Evolutionary conservation across 2,329 filamentous ascomycete species (phyloP).

Genomic region (Ascochyta koolunga): DNA sequence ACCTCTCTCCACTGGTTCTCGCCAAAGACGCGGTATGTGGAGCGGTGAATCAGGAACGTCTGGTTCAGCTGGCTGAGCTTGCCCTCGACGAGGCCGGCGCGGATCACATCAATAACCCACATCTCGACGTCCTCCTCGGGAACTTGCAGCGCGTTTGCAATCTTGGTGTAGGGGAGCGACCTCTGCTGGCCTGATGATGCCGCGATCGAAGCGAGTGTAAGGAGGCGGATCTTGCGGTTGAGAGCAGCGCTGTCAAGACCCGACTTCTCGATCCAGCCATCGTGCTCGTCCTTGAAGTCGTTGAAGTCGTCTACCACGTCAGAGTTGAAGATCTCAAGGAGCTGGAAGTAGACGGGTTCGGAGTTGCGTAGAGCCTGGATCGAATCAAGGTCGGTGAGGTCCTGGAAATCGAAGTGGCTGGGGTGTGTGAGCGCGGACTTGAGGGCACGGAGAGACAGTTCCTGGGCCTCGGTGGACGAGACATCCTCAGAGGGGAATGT

Average conservation of each 20-base stretch:
- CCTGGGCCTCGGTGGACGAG: constrained; percentile 60
- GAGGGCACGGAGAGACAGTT: constrained; percentile 68
- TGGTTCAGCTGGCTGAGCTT: constrained; percentile 92
- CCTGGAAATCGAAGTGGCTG: constrained; percentile 74
- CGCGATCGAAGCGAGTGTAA: constrained; percentile 89
- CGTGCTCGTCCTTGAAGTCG: constrained; percentile 92
- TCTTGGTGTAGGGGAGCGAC: constrained; percentile 85
- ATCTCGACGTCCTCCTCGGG: constrained; percentile 86
- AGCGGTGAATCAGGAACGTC: constrained; percentile 93
- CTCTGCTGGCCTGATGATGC: constrained; percentile 77
- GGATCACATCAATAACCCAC: constrained; percentile 99
- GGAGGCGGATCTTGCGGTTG: constrained; percentile 92
- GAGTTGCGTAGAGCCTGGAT: constrained; percentile 87
- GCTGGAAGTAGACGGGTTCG: constrained; percentile 83
- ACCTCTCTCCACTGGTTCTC: constrained; percentile 99
- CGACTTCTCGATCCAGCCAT: constrained; percentile 81
- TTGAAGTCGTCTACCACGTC: constrained; percentile 95
- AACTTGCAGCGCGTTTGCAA: constrained; percentile 84
- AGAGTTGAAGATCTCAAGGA: constrained; percentile 93
- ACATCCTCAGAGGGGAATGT: constrained; percentile 69
- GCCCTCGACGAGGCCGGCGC: constrained; percentile 92
- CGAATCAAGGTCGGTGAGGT: constrained; percentile 72
- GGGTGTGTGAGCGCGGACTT: constrained; percentile 70
- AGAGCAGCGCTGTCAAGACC: constrained; percentile 73
- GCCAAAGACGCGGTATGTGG: constrained; percentile 94